These are phyloP conservation scores for Exophiala xenobiotica DNA, from an alignment of 2,329 filamentous ascomycete genomes.

Conservation along the genomic window DNA sequence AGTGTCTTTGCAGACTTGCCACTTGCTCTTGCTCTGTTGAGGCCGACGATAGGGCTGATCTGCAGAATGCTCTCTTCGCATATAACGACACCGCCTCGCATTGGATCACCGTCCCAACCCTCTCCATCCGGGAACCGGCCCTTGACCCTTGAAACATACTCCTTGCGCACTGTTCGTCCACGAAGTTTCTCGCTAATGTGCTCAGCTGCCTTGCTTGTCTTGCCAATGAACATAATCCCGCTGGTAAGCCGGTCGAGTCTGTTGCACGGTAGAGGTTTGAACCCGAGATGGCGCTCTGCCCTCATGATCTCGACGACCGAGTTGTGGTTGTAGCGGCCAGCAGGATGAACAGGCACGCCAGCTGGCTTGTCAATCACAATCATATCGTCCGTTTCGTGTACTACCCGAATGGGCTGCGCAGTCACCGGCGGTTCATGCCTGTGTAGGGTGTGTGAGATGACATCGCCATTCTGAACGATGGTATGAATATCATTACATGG, in stretches of 20 bases:
- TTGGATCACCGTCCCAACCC: conserved; percentile 25
- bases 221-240: conserved; percentile 97
- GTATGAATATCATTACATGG: conserved; percentile 43
- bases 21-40: conserved; percentile 91
- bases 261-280: conserved; percentile 74
- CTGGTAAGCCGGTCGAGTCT: conserved; percentile 91
- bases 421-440: conserved; percentile 94
- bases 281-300: conserved; percentile 62
- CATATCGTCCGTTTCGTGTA: conserved; percentile 90
- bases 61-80: conserved; percentile 92
- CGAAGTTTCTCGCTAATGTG: conserved; percentile 73
- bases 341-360: conserved; percentile 91
- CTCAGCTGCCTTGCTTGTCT: conserved; percentile 77
- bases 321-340: conserved; percentile 94
- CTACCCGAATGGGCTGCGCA: conserved; percentile 71
- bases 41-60: conserved; percentile 89
- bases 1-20: conserved; percentile 88
- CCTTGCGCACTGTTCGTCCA: conserved; percentile 81
- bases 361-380: conserved; percentile 97
- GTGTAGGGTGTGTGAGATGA: conserved; percentile 90
- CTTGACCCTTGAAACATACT: conserved; percentile 88
- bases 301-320: conserved; percentile 91
- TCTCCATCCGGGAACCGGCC: conserved; percentile 80
- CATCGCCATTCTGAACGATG: conserved; percentile 67
- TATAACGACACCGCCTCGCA: conserved; percentile 64